Conservation (phyloP, 208 protist genomes). For the Trypanosoma platydactyli region DNA sequence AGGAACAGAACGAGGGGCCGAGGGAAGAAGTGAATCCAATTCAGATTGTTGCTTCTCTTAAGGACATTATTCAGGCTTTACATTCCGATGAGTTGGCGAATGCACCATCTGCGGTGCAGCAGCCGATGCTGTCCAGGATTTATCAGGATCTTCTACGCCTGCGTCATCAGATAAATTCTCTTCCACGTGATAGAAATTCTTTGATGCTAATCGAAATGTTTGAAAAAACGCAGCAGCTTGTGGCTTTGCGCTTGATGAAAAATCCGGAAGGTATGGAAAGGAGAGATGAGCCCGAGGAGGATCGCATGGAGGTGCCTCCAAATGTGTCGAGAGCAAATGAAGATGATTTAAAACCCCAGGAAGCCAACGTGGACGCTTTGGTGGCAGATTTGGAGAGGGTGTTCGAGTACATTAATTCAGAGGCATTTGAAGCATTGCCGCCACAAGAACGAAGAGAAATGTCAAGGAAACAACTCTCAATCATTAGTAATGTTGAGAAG, state of each 20-base stretch:
- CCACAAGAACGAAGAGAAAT: slow-evolving; percentile 28
- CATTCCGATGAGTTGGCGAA: slow-evolving; percentile 31
- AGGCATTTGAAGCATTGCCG: slow-evolving; percentile 37
- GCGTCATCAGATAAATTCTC: slow-evolving; percentile 18
- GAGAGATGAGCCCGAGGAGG: not conserved
- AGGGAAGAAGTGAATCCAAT: slow-evolving; percentile 9
- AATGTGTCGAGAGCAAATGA: not conserved
- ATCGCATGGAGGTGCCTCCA: not conserved
- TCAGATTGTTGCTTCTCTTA: slow-evolving; percentile 24
- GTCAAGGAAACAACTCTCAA: slow-evolving; percentile 29
- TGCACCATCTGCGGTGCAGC: slow-evolving; percentile 18
- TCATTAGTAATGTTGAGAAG: slow-evolving; percentile 32
- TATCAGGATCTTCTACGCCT: slow-evolving; percentile 11
- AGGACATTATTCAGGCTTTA: slow-evolving; percentile 36
- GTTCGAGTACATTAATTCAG: slow-evolving; percentile 46
- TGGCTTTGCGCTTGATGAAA: slow-evolving; percentile 4
- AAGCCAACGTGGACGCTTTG: slow-evolving; percentile 11
- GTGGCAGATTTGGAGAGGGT: slow-evolving; percentile 27
- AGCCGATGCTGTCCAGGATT: slow-evolving; percentile 7
- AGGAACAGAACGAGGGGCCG: not conserved
- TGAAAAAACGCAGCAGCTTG: slow-evolving; percentile 13
- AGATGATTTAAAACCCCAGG: slow-evolving; percentile 3
- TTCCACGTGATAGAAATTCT: slow-evolving; percentile 24
- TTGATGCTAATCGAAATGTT: slow-evolving; percentile 16
- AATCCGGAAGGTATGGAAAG: slow-evolving; percentile 8